These are phyloP conservation scores for Phytophthora podocarpi DNA, from an alignment of 352 stramenopile genomes.

Conservation along the genomic window DNA sequence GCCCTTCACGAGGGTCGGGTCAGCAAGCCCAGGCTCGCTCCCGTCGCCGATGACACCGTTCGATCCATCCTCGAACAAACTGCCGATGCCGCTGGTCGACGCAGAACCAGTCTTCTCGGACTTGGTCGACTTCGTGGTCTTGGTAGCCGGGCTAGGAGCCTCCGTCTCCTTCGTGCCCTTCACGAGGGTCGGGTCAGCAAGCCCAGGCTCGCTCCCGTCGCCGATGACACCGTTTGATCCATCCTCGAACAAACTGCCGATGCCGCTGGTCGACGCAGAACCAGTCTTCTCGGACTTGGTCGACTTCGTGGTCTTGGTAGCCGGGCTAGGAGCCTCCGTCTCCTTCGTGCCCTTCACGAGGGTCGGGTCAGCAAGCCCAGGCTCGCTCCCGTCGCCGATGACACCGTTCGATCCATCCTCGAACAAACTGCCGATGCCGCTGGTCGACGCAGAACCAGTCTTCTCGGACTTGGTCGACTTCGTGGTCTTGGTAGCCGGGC, in stretches of 20 bases:
- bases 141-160: slow-evolving; percentile 7
- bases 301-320: slow-evolving; percentile 2
- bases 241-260: slow-evolving; percentile 11
- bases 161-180: slow-evolving; percentile 16
- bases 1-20: slow-evolving; percentile 20
- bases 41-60: not conserved
- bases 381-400: slow-evolving; percentile 4
- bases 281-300: slow-evolving; percentile 11
- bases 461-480: slow-evolving; percentile 19
- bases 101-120: slow-evolving; percentile 1
- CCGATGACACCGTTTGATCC: not conserved
- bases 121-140: slow-evolving; percentile 5
- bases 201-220: not conserved
- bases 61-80: slow-evolving; percentile 4
- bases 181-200: slow-evolving; percentile 15
- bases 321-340: slow-evolving; percentile 9
- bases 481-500: not conserved
- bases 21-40: not conserved
- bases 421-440: slow-evolving; percentile 16
- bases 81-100: slow-evolving; percentile 1
- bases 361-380: slow-evolving; percentile 7
- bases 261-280: not conserved
- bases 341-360: slow-evolving; percentile 19
- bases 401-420: slow-evolving; percentile 4
- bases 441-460: slow-evolving; percentile 8